Base-by-base conservation (phyloP, 306 rosid species). In the Mucuna pruriens region DNA sequence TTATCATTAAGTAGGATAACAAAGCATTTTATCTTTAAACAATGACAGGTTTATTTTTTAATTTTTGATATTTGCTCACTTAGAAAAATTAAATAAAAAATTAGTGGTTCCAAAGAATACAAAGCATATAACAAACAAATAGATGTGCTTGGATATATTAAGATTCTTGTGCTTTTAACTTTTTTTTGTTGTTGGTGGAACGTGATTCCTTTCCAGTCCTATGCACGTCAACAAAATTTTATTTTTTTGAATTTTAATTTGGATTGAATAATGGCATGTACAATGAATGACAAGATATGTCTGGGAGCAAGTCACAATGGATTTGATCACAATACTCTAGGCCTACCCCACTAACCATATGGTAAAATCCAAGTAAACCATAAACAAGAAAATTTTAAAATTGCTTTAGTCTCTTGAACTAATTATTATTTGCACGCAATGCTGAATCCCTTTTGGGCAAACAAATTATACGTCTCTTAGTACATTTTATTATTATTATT, bases 201-300 rank as follows among this genome's bases (percentile, higher is more conserved):
- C 36, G 57, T 39, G 67, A 75, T 75, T 75, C 46, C 7, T 64
- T 33, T 63, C 13, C 5, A 9, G 20, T 73, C 2, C 54, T 4
- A 22, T 65, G 52, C 52, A 78, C 9, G 57, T 20, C 34, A 36
- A 52, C 58, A n/a, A n/a, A n/a, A n/a, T n/a, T n/a, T n/a, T n/a
- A 46, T 34, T 23, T 5, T 39, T 58, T 22, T 29, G 16, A 33
- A 68, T 20, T 40, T 12, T 2, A 4, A 13, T 20, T 49, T 49
- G 26, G 17, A 26, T 33, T 77, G 65, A 65, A 48, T 15, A 22
- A 78, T 51, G 48, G 67, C 2, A 39, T 23, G 45, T 26, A 16
- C 60, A 51, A 52, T 52, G 57, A 38, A 42, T 78, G 82, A 78
- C 57, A 22, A 78, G 40, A 78, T 34, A 6, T 51, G 75, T 38